Base-by-base conservation (phyloP, 805 yeast species). In the Cyberlindnera lachancei region DNA sequence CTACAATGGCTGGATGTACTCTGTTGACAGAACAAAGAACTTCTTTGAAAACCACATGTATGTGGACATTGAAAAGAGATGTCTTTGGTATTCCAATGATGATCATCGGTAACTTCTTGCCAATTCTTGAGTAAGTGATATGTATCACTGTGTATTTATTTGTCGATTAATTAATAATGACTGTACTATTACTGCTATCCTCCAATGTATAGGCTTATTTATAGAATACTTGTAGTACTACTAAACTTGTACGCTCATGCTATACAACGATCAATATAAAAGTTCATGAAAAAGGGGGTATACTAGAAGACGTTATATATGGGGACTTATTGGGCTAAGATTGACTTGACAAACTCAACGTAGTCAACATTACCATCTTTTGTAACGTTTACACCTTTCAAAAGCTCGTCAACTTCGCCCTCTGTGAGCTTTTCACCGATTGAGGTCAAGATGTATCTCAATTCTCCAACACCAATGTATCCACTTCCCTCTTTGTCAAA, bases 51-150 rank as follows among this genome's bases (percentile, higher is more conserved):
- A 84, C 96, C 1, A 75, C 85, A 18, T 79, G 94, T 47, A 79
- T 83, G 48, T 85, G 96, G 94, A 92, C 97, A 1, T 62, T 92
- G 42, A 87, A 88, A 52, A 66, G 96, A 53, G 97, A 90, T 53
- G 94, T 90, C 13, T 90, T 92, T 59, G 96, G 96, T 7, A 79
- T 90, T 33, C 98, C 98, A 12, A 80, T 92, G 86, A 88, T 90
- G 94, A 80, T 92, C 15, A 73, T 90, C 21, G 97, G 96, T 13
- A 92, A 86, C 52, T 90, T 90, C 53, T 63, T 90, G 46, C 97
- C 96, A 0, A 79, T 85, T 13, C 7, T 27, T 11, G 22, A 18
- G 18, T 27, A n/a, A n/a, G n/a, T n/a, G n/a, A n/a, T n/a, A n/a
- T n/a, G n/a, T n/a, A n/a, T n/a, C n/a, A n/a, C n/a, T n/a, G n/a